A percentile compares a stretch with the other conserved stretches of the same genome.
These are phyloP conservation scores for Chrysosporium queenslandicum DNA, from an alignment of 2,329 filamentous ascomycete genomes.

Conservation along the genomic window DNA sequence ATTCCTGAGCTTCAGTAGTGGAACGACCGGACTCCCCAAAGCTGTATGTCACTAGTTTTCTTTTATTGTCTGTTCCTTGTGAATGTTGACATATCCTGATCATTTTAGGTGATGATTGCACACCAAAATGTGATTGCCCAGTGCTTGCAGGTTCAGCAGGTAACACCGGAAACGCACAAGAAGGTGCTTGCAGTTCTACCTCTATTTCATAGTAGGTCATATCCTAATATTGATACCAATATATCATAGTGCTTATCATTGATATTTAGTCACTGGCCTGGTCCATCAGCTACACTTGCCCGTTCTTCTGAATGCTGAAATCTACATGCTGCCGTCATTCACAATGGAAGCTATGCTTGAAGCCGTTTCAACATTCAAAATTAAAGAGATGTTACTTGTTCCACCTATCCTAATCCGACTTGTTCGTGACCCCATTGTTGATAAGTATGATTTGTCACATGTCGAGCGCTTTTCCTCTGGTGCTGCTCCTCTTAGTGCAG, in stretches of 20 bases:
- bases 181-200: constrained; percentile 50
- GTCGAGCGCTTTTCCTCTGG: constrained; percentile 79
- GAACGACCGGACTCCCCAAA: constrained; percentile 44
- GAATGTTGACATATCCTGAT: neutral
- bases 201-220: constrained; percentile 44
- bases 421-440: constrained; percentile 65
- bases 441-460: constrained; percentile 68
- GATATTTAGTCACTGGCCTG: constrained; percentile 43
- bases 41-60: constrained; percentile 24
- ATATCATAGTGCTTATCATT: neutral
- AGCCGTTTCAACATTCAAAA: constrained; percentile 43
- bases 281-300: constrained; percentile 55
- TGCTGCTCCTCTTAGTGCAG: constrained; percentile 71
- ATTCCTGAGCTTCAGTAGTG: constrained; percentile 43
- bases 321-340: constrained; percentile 55
- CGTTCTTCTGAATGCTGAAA: constrained; percentile 53
- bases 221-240: neutral
- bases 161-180: constrained; percentile 42
- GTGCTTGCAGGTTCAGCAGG: constrained; percentile 49
- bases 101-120: constrained; percentile 41
- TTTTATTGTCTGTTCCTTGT: neutral
- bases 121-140: constrained; percentile 50
- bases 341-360: constrained; percentile 51
- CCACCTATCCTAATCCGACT: constrained; percentile 75
- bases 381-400: constrained; percentile 54